phyloP scores from a whole-genome alignment of 75 land plant species.

The Cunninghamia lanceolata region DNA sequence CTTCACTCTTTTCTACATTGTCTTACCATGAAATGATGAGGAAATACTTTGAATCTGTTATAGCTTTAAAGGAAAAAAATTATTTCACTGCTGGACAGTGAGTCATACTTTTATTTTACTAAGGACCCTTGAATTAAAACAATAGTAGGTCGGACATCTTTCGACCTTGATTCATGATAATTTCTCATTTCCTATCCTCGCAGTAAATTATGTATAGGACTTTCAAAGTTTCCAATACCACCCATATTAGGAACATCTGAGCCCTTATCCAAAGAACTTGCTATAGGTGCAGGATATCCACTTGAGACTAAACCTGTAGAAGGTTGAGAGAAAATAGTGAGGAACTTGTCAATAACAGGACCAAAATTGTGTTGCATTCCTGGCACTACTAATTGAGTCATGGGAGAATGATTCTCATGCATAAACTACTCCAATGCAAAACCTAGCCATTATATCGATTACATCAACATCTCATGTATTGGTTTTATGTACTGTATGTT shows the following conservation, averaged over 20 bases:
- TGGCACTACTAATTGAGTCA: not conserved
- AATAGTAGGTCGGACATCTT: slow-evolving; percentile 3
- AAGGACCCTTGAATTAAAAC: slow-evolving; percentile 12
- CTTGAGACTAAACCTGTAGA: not conserved
- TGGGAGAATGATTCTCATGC: slow-evolving; percentile 2
- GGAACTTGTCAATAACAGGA: not conserved
- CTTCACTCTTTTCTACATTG: too few species aligned
- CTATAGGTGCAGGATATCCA: not conserved
- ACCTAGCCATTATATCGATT: too few species aligned
- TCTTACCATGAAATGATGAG: too few species aligned
- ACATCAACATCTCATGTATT: too few species aligned
- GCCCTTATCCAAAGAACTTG: not conserved
- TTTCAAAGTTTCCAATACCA: slow-evolving; percentile 8
- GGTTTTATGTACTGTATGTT: too few species aligned
- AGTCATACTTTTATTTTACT: too few species aligned
- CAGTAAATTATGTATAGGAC: not conserved
- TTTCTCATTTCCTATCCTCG: not conserved
- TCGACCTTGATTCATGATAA: slow-evolving; percentile 11
- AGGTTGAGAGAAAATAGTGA: slow-evolving; percentile 9
- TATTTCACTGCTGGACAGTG: too few species aligned
- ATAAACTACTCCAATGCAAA: slow-evolving; percentile 28
- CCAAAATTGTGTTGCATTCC: slow-evolving; percentile 6
- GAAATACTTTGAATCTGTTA: too few species aligned
- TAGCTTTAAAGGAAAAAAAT: too few species aligned
- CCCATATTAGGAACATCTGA: not conserved